Conservation (phyloP, 257 asterid genomes). For the Solanum appendiculatum region DNA sequence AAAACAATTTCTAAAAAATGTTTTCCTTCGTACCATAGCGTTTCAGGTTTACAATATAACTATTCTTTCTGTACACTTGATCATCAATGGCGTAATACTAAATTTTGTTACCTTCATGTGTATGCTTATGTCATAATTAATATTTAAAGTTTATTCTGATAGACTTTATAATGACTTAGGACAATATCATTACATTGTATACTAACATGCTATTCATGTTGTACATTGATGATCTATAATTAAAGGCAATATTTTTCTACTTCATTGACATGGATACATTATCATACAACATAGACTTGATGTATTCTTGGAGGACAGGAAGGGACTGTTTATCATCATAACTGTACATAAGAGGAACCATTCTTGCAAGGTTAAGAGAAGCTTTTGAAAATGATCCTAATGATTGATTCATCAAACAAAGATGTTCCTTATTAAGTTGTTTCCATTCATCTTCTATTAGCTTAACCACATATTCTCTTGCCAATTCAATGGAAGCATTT, state of each 20-base stretch:
- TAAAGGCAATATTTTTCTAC: background rate
- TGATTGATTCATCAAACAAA: slow-evolving; percentile 3
- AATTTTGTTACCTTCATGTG: no score
- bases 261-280: background rate
- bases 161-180: no score
- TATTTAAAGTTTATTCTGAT: no score
- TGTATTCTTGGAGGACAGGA: slow-evolving; percentile 6
- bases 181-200: no score
- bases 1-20: no score
- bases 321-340: slow-evolving; percentile 8
- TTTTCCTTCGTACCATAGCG: no score
- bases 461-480: slow-evolving; percentile 10
- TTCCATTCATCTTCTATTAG: slow-evolving; percentile 32
- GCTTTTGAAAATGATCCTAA: slow-evolving; percentile 16
- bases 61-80: no score
- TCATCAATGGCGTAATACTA: no score
- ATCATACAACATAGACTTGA: slow-evolving; percentile 2
- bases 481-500: slow-evolving; percentile 3
- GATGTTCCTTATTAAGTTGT: slow-evolving; percentile 20
- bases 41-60: no score
- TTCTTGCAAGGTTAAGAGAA: slow-evolving; percentile 25
- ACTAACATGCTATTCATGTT: no score
- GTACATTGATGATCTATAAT: background rate
- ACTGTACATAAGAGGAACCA: slow-evolving; percentile 32
- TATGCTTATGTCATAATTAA: no score